Base-by-base conservation (phyloP, 495 filamentous ascomycete genomes). In the Trichocladium uniseriatum region DNA sequence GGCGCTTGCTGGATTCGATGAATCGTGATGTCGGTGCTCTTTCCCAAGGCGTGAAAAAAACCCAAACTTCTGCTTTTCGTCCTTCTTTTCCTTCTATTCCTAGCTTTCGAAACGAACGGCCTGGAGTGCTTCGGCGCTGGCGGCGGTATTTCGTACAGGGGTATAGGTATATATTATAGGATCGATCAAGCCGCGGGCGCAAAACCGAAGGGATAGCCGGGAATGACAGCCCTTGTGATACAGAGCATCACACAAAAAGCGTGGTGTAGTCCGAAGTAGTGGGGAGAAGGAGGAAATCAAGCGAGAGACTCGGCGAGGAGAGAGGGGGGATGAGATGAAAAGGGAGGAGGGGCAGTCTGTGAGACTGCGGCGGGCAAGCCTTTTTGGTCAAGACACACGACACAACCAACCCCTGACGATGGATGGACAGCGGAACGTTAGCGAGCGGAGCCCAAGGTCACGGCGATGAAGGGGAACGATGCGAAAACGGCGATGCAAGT, bases 401-500 rank as follows among this genome's bases (percentile, higher is more conserved):
- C 31, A 11, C 32, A 28, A 35, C 21, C 38, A 24, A 37, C 6
- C 38, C 47, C 31, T 35, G 43, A 45, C 36, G 39, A 43, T 21
- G 47, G 8, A 37, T 27, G 41, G 34, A 27, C 19, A 42, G 46
- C 46, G 20, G 20, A 34, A 28, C 36, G n/a, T n/a, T 27, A 44
- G 34, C 38, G 18, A 42, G 46, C 46, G 20, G 20, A 34, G 37
- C 36, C 37, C 37, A 7, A 35, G 19, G 15, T 22, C 24, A 38
- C 13, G 37, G 41, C 34, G 52, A 63, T 58, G 53, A 60, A 56
- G 59, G 58, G 55, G 45, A 43, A 56, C 52, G 50, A 54, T 36
- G 43, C 48, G 54, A 56, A 45, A 38, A 59, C 51, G 43, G 53
- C 58, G 60, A 63, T 59, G 58, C 58, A 61, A 48, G 48, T 48